These are phyloP conservation scores for Leptosphaerulina australis DNA, from an alignment of 2,329 filamentous ascomycete species.

Conservation along the genomic window DNA sequence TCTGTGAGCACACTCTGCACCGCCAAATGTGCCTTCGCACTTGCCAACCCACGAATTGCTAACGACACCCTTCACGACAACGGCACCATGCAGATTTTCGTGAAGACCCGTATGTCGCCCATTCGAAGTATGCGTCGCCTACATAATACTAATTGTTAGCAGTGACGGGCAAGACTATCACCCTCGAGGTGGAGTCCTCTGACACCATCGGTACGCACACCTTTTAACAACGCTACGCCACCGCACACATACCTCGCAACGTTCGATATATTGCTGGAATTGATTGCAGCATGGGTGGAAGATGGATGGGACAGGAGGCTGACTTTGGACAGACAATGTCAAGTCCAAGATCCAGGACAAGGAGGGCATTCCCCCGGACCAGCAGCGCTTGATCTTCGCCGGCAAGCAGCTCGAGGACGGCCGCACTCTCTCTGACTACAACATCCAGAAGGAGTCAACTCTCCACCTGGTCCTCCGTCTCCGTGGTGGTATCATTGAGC, in stretches of 20 bases:
- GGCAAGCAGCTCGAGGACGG: conserved; percentile 99
- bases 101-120: conserved; percentile 80
- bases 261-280: conserved; percentile 11
- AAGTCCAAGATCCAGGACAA: conserved; percentile 99
- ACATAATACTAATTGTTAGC: conserved; percentile 18
- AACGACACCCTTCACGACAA: neutral
- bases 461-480: conserved; percentile 98
- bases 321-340: conserved; percentile 76
- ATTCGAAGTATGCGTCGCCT: neutral
- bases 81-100: conserved; percentile 68
- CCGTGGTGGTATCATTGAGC: conserved; percentile 97
- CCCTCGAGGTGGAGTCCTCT: conserved; percentile 97
- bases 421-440: conserved; percentile 96
- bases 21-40: too few relatives aligned
- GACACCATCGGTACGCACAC: conserved; percentile 75
- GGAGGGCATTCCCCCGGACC: conserved; percentile 97
- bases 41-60: neutral
- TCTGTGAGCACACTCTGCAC: too few relatives aligned
- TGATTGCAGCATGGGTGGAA: conserved; percentile 6
- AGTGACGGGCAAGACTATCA: conserved; percentile 97
- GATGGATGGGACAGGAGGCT: conserved; percentile 20
- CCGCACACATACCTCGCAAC: conserved; percentile 22
- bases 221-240: conserved; percentile 20
- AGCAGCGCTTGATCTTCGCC: conserved; percentile 98
- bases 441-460: conserved; percentile 99